Evolutionary conservation across 1,139 yeast genomes (phyloP).

Genomic region (Oligophagozyma castellii): DNA sequence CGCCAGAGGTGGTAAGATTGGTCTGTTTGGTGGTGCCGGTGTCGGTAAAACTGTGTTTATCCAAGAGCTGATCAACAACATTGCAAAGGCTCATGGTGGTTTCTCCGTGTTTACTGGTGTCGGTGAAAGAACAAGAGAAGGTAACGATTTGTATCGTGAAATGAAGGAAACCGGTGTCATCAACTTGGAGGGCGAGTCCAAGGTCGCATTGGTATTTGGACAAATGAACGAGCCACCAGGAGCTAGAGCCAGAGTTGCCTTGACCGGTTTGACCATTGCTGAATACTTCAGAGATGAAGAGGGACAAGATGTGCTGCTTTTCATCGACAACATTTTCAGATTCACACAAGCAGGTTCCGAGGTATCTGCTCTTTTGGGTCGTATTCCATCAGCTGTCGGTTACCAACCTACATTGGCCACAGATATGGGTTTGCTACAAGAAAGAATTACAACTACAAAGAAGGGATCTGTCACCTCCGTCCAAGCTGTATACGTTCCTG

Average conservation of each 20-base stretch:
- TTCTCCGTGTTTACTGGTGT: constrained; percentile 99
- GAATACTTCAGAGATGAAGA: constrained; percentile 99
- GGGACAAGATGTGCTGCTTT: constrained; percentile 99
- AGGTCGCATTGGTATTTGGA: constrained; percentile 98
- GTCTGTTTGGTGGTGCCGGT: constrained; percentile 99
- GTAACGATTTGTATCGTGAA: constrained; percentile 99
- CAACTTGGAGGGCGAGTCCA: constrained; percentile 98
- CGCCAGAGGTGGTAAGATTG: constrained; percentile 99
- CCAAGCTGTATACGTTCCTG: constrained; percentile 99
- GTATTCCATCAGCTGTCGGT: constrained; percentile 99
- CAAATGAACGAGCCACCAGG: constrained; percentile 99
- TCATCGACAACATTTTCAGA: constrained; percentile 99
- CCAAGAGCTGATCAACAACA: constrained; percentile 99
- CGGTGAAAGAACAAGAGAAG: constrained; percentile 99
- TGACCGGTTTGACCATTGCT: constrained; percentile 99
- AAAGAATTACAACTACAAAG: constrained; percentile 98
- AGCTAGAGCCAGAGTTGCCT: constrained; percentile 99
- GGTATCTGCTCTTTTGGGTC: constrained; percentile 99
- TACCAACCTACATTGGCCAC: constrained; percentile 99
- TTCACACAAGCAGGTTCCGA: constrained; percentile 99
- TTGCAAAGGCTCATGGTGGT: constrained; percentile 99
- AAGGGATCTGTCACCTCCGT: constrained; percentile 99
- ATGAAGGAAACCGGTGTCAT: constrained; percentile 99
- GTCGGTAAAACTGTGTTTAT: constrained; percentile 99
- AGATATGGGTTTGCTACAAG: constrained; percentile 99